Percentiles rank a stretch among this genome's conserved stretches.
phyloP scores from a whole-genome alignment of 2,329 filamentous ascomycete species.

The Mycosphaerella arachidis region DNA sequence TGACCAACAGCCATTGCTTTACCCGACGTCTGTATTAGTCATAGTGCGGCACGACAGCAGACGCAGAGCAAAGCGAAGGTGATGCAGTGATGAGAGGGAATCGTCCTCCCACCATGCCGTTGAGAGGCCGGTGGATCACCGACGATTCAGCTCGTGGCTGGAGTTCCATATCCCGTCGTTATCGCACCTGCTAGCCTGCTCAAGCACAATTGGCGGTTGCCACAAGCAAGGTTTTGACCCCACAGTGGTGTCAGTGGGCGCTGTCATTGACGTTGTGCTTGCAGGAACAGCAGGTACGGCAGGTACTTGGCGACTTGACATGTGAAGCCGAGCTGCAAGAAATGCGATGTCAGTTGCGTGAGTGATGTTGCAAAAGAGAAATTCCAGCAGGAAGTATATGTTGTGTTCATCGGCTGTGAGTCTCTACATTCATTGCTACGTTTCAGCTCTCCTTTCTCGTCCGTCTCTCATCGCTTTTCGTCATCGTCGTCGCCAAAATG shows the following conservation, averaged over 20 bases:
- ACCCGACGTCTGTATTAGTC: neutral
- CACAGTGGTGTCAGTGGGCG: neutral
- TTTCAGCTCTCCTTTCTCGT: neutral
- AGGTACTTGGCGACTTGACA: neutral
- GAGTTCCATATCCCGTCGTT: neutral
- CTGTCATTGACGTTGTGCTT: neutral
- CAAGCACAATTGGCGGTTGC: neutral
- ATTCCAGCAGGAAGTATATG: neutral
- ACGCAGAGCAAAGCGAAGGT: neutral
- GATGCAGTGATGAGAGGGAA: neutral
- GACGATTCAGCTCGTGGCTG: neutral
- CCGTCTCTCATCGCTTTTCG: neutral
- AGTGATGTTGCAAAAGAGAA: too few relatives aligned
- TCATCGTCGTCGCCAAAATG: neutral
- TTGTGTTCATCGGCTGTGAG: neutral
- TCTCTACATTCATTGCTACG: neutral
- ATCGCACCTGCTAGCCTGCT: neutral
- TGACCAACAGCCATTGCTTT: neutral
- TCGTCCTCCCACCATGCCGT: neutral
- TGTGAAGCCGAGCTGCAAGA: neutral
- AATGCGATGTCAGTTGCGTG: neutral
- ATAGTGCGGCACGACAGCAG: neutral
- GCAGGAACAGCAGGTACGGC: neutral
- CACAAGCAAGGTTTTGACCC: neutral
- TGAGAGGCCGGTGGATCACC: conserved; percentile 1